Evolutionary conservation across 208 protist species (phyloP), one percentile per base, ranked within the genome.

Genomic region (Acanthamoeba healyi): DNA sequence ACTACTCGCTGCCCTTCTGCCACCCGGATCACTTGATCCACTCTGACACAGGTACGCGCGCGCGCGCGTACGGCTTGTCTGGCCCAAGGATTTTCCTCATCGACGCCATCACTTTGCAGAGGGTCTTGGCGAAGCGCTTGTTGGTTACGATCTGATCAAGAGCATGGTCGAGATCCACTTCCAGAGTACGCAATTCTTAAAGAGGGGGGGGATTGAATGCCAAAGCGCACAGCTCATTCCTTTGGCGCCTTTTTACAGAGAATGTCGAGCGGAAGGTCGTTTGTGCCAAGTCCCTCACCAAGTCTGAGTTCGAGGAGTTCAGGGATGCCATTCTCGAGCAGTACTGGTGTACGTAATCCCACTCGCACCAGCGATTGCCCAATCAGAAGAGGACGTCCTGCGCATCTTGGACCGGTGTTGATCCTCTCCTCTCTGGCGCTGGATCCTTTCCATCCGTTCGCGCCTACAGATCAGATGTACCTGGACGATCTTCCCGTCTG

Each of bases 1-100:
- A 98, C 86, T 97, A 98, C 94, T 94, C 95, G 0, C 93, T 97
- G 2, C 98, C 98, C 1, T 98, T 97, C 29, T 99, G 98, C 92
- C 38, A 94, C 1, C 90, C 96, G 17, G 79, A 92, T 12, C 34
- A 94, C 10, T 42, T 96, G 22, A 87, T 93, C 54, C 94, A 96
- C n/a, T 81, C 74, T 24, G 74, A 84, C 42, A 84, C 74, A 32
- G 74, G 90, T 44, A 36, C 3, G 98, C 98, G n/a, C n/a, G n/a
- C n/a, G n/a, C n/a, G n/a, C n/a, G 14, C 32, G 24, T 86, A n/a
- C n/a, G n/a, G n/a, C n/a, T n/a, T n/a, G n/a, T n/a, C n/a, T n/a
- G n/a, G n/a, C n/a, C n/a, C n/a, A n/a, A n/a, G n/a, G n/a, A n/a
- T n/a, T n/a, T n/a, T n/a, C n/a, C n/a, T n/a, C n/a, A n/a, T n/a